Conservation (phyloP, 2,329 filamentous ascomycete species). For the Ceratocystis huliohia region DNA sequence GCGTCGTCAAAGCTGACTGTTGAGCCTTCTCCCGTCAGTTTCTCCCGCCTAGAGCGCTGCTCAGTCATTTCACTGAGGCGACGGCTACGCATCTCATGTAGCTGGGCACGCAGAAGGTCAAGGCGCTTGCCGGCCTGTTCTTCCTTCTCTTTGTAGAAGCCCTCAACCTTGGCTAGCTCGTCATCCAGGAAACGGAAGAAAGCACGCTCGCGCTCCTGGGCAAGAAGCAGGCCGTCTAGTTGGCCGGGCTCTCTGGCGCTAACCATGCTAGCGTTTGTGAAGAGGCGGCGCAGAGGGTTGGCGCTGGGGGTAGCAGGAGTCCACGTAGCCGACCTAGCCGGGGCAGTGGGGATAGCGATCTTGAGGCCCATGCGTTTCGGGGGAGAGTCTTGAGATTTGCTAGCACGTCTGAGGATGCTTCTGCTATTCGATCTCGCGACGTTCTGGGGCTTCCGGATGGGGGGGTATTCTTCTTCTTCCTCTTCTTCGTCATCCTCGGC, state of each 20-base stretch:
- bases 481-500: conserved; percentile 22
- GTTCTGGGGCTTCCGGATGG: conserved; percentile 10
- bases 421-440: conserved; percentile 2
- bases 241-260: conserved; percentile 24
- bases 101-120: conserved; percentile 59
- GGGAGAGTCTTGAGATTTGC: not conserved
- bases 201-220: conserved; percentile 64
- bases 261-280: conserved; percentile 26
- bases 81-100: conserved; percentile 84
- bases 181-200: conserved; percentile 76
- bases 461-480: not conserved
- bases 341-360: conserved; percentile 3
- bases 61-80: conserved; percentile 58
- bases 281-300: conserved; percentile 27
- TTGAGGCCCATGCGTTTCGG: conserved; percentile 2
- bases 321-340: not conserved
- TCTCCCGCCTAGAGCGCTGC: conserved; percentile 28
- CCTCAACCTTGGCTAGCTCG: conserved; percentile 82
- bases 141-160: conserved; percentile 81
- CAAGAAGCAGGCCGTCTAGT: conserved; percentile 41
- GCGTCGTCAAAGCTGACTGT: conserved; percentile 20
- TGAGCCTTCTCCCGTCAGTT: conserved; percentile 20
- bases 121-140: conserved; percentile 67
- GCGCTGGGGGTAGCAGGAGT: conserved; percentile 25
- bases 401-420: conserved; percentile 12